These are phyloP conservation scores for Biancaea sappan DNA, from an alignment of 306 rosid genomes.

Conservation along the genomic window DNA sequence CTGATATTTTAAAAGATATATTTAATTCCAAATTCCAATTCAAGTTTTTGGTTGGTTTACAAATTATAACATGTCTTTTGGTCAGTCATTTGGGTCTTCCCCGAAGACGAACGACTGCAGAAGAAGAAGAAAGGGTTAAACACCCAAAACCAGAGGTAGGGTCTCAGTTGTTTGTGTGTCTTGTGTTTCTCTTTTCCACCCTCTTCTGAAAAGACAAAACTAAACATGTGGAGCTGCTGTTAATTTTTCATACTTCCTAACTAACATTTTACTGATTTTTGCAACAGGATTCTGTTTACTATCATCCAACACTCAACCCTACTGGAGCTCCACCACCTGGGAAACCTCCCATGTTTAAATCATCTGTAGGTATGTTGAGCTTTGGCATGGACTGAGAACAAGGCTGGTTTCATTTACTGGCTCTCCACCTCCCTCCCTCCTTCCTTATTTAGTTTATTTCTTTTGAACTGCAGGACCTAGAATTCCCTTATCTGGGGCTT, in stretches of 20 bases:
- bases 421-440: not conserved
- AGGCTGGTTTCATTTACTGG: conserved; percentile 16
- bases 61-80: conserved; percentile 44
- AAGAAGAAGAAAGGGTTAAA: conserved; percentile 91
- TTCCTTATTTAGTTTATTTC: conserved; percentile 28
- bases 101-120: conserved; percentile 80
- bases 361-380: conserved; percentile 72
- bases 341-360: conserved; percentile 97
- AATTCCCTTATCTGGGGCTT: conserved; percentile 86
- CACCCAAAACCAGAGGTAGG: conserved; percentile 92
- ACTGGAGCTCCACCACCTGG: conserved; percentile 99
- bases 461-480: conserved; percentile 74
- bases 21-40: conserved; percentile 28
- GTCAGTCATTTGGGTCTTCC: conserved; percentile 97
- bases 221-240: conserved; percentile 22
- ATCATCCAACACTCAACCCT: conserved; percentile 90
- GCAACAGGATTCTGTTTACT: conserved; percentile 82
- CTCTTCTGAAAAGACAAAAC: not conserved
- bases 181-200: not conserved
- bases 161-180: conserved; percentile 25
- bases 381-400: conserved; percentile 25
- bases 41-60: conserved; percentile 39
- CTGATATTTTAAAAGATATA: conserved; percentile 19
- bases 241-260: not conserved
- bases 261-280: conserved; percentile 1